Percentiles rank a stretch among this genome's conserved stretches.
Evolutionary conservation across 2,329 filamentous ascomycete genomes (phyloP).

Genomic region (Cladophialophora immunda): DNA sequence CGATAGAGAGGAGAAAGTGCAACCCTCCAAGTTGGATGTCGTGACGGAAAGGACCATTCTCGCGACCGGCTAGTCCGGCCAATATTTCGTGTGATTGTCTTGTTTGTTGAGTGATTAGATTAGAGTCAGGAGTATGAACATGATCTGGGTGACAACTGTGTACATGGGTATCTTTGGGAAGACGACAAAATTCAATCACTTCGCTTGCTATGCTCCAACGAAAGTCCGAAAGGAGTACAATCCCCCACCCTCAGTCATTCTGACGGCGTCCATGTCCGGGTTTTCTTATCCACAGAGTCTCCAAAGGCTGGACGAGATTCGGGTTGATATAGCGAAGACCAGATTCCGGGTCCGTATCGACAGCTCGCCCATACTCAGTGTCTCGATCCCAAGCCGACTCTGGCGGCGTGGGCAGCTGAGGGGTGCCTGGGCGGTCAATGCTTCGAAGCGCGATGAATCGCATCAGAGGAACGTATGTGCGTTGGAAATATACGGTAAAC

Average conservation of each 20-base stretch:
- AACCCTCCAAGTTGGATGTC: not conserved
- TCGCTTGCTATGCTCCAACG: constrained; percentile 33
- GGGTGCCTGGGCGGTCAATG: constrained; percentile 71
- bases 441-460: constrained; percentile 91
- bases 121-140: constrained; percentile 8
- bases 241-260: constrained; percentile 4
- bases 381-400: constrained; percentile 55
- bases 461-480: constrained; percentile 86
- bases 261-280: constrained; percentile 29
- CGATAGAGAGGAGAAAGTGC: not conserved
- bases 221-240: constrained; percentile 10
- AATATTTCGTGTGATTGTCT: not conserved
- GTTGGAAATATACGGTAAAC: constrained; percentile 84
- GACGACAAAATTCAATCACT: constrained; percentile 14
- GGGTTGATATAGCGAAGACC: constrained; percentile 58
- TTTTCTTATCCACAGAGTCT: constrained; percentile 53
- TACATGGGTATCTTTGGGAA: constrained; percentile 31
- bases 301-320: constrained; percentile 54
- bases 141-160: constrained; percentile 10
- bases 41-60: not conserved
- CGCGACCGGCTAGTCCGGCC: not conserved
- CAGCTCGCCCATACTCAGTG: constrained; percentile 51
- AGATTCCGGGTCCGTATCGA: constrained; percentile 51
- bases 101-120: not conserved
- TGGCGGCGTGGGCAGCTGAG: constrained; percentile 37